Conservation (phyloP, 768 basidiomycete species). For the Candolleomyces efflorescens region DNA sequence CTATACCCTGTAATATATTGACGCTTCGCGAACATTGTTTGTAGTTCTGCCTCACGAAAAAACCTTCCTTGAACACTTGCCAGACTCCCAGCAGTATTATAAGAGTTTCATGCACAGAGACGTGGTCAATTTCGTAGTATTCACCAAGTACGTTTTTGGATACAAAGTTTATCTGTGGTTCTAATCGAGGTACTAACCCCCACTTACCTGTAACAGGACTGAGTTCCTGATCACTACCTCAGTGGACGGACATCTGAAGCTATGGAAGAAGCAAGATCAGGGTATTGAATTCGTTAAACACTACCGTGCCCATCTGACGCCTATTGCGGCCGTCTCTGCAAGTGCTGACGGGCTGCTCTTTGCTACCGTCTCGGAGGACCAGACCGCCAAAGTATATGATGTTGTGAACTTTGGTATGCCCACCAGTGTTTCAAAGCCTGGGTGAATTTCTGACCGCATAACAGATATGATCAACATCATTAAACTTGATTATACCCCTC, state of each 20-base stretch:
- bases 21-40: background rate
- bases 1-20: too few relatives aligned
- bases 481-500: constrained; percentile 80
- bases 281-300: constrained; percentile 99
- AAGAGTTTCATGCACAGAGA: constrained; percentile 99
- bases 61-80: constrained; percentile 89
- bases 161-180: background rate
- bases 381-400: constrained; percentile 93
- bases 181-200: background rate
- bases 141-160: constrained; percentile 65
- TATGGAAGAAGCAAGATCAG: constrained; percentile 98
- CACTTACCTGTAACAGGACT: constrained; percentile 49
- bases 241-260: constrained; percentile 88
- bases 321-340: constrained; percentile 75
- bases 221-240: constrained; percentile 94
- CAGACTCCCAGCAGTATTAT: constrained; percentile 89
- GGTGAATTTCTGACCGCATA: background rate
- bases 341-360: constrained; percentile 91
- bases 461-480: constrained; percentile 99
- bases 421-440: background rate
- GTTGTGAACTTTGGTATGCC: constrained; percentile 93
- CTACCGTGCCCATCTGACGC: constrained; percentile 86
- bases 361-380: constrained; percentile 89
- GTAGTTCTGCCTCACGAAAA: constrained; percentile 91
- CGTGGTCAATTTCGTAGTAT: constrained; percentile 79